Conservation (phyloP, 805 yeast species). For the Yamadazyma tumulicola region DNA sequence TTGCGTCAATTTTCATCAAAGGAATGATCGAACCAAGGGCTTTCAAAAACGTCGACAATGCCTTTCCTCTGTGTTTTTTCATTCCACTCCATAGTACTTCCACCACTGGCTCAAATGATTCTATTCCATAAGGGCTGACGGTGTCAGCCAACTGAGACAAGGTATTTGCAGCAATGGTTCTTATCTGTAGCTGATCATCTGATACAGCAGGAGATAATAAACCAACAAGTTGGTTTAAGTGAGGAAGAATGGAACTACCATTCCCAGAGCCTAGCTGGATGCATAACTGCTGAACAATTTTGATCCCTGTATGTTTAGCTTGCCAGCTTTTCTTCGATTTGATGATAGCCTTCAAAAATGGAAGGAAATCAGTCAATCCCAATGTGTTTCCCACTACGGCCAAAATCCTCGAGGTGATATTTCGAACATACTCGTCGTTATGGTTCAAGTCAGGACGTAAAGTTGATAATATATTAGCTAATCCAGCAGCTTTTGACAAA, state of each 20-base stretch:
- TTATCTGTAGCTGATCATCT: constrained; percentile 67
- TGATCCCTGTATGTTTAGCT: constrained; percentile 80
- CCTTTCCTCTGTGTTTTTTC: constrained; percentile 70
- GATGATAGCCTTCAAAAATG: constrained; percentile 79
- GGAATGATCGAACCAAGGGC: constrained; percentile 82
- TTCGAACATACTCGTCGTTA: constrained; percentile 75
- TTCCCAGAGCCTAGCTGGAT: constrained; percentile 61
- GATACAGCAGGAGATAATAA: constrained; percentile 55
- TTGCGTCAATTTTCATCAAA: constrained; percentile 59
- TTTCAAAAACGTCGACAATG: constrained; percentile 69
- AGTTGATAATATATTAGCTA: constrained; percentile 72
- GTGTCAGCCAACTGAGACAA: constrained; percentile 75
- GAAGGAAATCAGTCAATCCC: constrained; percentile 68
- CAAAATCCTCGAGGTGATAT: constrained; percentile 70
- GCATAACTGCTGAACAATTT: constrained; percentile 74
- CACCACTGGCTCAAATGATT: constrained; percentile 69
- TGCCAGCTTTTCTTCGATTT: constrained; percentile 73
- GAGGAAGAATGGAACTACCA: constrained; percentile 58
- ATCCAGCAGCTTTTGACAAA: constrained; percentile 77
- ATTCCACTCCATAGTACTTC: constrained; percentile 83
- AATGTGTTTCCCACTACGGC: constrained; percentile 81
- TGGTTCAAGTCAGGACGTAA: constrained; percentile 81
- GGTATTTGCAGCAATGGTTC: constrained; percentile 69
- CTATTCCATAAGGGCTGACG: constrained; percentile 85
- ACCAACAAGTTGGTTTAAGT: constrained; percentile 59